Percentiles rank a stretch among this genome's conserved stretches.
These are phyloP conservation scores for Alternaria sp. DNA, from an alignment of 2,329 filamentous ascomycete species.

Conservation along the genomic window DNA sequence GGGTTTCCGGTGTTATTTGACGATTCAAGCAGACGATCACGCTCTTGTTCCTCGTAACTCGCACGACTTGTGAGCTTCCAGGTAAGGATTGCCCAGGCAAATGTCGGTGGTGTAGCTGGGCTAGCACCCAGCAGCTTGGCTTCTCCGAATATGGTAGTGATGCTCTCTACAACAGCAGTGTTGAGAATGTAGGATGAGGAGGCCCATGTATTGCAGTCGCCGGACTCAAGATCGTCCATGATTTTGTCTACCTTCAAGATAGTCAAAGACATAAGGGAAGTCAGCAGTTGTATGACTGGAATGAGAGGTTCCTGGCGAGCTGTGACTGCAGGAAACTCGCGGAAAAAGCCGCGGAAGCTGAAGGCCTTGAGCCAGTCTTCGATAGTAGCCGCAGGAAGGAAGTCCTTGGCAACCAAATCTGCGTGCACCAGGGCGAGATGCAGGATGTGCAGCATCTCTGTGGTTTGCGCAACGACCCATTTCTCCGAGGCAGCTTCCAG, in stretches of 20 bases:
- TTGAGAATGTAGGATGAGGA: constrained; percentile 72
- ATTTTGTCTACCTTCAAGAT: constrained; percentile 74
- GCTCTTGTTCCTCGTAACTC: constrained; percentile 37
- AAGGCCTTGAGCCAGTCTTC: constrained; percentile 47
- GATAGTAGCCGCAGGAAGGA: constrained; percentile 41
- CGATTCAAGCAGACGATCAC: constrained; percentile 39
- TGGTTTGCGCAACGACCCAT: constrained; percentile 71
- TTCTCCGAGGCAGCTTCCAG: constrained; percentile 66
- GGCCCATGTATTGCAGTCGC: constrained; percentile 39
- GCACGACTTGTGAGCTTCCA: constrained; percentile 38
- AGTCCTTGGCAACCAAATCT: constrained; percentile 58
- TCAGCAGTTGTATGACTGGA: constrained; percentile 72
- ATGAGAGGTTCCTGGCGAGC: constrained; percentile 58
- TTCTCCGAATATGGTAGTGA: constrained; percentile 75
- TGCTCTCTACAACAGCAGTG: constrained; percentile 72
- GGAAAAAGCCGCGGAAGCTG: constrained; percentile 66
- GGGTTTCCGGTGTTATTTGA: constrained; percentile 22
- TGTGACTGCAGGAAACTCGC: constrained; percentile 61
- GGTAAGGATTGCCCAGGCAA: constrained; percentile 79
- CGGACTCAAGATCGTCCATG: constrained; percentile 57
- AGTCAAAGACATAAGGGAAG: constrained; percentile 74
- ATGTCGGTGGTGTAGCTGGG: constrained; percentile 75
- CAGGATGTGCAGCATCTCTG: constrained; percentile 77
- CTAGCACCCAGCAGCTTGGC: constrained; percentile 63
- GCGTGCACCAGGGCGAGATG: constrained; percentile 77